Evolutionary conservation across 495 filamentous ascomycete species (phyloP).

Genomic region (Lepraria neglecta): DNA sequence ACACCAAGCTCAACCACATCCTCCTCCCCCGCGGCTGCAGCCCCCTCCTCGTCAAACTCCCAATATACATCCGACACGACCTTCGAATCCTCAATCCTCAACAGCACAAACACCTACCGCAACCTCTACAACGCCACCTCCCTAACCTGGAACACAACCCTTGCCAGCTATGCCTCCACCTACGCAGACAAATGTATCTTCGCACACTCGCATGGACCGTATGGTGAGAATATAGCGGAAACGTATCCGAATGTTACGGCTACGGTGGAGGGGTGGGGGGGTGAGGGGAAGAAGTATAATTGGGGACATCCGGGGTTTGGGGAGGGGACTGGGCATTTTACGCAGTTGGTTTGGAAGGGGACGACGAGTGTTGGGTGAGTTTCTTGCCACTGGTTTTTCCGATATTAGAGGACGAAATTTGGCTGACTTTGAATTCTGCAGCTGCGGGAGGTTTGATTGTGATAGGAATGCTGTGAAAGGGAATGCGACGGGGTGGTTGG

Average conservation of each 20-base stretch:
- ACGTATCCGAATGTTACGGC: conserved; percentile 56
- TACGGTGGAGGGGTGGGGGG: conserved; percentile 61
- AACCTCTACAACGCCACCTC: conserved; percentile 53
- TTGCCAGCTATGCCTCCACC: conserved; percentile 49
- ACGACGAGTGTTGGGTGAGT: conserved; percentile 59
- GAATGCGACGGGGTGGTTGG: conserved; percentile 54
- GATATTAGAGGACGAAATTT: not conserved
- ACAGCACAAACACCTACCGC: conserved; percentile 64
- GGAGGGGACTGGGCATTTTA: conserved; percentile 73
- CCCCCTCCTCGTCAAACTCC: conserved; percentile 28
- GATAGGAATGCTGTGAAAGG: conserved; percentile 30
- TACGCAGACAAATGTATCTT: conserved; percentile 53
- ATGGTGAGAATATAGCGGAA: conserved; percentile 73
- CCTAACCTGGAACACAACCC: conserved; percentile 60
- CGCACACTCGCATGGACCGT: conserved; percentile 57
- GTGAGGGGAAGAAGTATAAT: conserved; percentile 56
- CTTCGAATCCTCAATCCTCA: conserved; percentile 56
- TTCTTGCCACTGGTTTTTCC: not conserved
- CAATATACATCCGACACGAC: conserved; percentile 44
- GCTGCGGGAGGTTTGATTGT: conserved; percentile 53
- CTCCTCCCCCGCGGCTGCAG: not conserved
- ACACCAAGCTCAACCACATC: not conserved
- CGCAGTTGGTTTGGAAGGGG: conserved; percentile 73
- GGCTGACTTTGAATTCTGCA: not conserved
- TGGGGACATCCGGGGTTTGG: conserved; percentile 50